A percentile compares a stretch with the other conserved stretches of the same genome.
phyloP scores from a whole-genome alignment of 805 yeast species.

The Lachancea sp. region DNA sequence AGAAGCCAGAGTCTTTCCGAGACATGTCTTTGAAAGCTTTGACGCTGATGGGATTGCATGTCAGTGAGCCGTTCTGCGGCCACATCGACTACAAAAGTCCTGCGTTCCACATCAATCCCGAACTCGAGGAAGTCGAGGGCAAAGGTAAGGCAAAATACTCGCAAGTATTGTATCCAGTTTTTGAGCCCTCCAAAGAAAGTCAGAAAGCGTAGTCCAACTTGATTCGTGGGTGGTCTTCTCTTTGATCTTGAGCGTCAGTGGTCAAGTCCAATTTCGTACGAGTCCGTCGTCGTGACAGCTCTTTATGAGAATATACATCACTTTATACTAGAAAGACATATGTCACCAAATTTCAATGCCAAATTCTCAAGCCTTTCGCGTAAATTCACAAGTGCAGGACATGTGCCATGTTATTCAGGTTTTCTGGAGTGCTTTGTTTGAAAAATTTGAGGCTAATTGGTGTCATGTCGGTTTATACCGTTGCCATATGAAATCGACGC shows the following conservation, averaged over 20 bases:
- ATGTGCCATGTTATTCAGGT: too few species aligned
- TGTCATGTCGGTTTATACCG: too few species aligned
- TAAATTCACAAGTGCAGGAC: too few species aligned
- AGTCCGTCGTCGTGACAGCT: not conserved
- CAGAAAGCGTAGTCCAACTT: too few species aligned
- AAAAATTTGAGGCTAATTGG: too few species aligned
- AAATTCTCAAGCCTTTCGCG: too few species aligned
- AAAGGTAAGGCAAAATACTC: slow-evolving; percentile 1
- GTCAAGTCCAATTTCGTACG: too few species aligned
- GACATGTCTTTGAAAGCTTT: slow-evolving; percentile 8
- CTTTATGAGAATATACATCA: not conserved
- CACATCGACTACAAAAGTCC: slow-evolving; percentile 14
- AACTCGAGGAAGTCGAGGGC: not conserved
- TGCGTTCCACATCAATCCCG: slow-evolving; percentile 1
- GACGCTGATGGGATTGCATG: slow-evolving; percentile 9
- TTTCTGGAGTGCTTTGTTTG: too few species aligned
- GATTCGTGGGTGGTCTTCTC: too few species aligned
- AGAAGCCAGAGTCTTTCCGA: not conserved
- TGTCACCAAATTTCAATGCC: not conserved
- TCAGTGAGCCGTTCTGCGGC: slow-evolving; percentile 13
- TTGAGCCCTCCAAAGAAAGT: not conserved
- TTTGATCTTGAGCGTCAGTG: too few species aligned
- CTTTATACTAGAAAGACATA: not conserved
- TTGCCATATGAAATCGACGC: too few species aligned
- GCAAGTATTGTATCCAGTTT: not conserved